Conservation (phyloP, 2,329 filamentous ascomycete genomes). For the Botrytis fabae region DNA sequence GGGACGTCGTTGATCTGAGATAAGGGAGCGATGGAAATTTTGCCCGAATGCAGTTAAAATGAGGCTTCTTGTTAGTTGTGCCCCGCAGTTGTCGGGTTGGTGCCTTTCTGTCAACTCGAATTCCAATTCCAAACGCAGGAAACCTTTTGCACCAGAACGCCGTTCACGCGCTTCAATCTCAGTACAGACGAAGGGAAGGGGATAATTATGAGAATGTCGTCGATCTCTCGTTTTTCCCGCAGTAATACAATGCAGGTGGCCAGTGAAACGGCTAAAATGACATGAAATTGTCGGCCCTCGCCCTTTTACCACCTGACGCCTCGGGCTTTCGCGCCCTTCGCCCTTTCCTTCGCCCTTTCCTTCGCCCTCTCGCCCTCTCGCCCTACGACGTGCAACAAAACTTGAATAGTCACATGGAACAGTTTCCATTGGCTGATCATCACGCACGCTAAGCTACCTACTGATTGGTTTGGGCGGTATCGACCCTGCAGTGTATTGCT, state of each 20-base stretch:
- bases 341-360: background rate
- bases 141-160: background rate
- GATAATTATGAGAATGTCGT: background rate
- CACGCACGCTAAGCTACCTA: background rate
- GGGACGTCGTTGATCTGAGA: slow-evolving; percentile 21
- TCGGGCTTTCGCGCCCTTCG: slow-evolving; percentile 12
- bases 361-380: background rate
- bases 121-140: background rate
- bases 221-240: background rate
- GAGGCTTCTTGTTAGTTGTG: background rate
- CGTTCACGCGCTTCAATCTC: background rate
- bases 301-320: background rate
- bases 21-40: slow-evolving; percentile 28
- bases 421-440: background rate
- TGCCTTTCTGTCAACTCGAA: background rate
- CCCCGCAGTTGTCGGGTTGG: slow-evolving; percentile 8
- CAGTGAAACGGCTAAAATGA: background rate
- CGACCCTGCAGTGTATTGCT: background rate
- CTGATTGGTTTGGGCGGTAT: background rate
- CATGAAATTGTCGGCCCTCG: background rate
- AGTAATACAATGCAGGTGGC: no score
- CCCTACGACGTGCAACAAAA: slow-evolving; percentile 21
- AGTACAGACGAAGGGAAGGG: background rate
- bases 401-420: background rate
- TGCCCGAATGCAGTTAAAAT: slow-evolving; percentile 29